Base-by-base conservation (phyloP, 257 asterid species). In the Sherardia arvensis region DNA sequence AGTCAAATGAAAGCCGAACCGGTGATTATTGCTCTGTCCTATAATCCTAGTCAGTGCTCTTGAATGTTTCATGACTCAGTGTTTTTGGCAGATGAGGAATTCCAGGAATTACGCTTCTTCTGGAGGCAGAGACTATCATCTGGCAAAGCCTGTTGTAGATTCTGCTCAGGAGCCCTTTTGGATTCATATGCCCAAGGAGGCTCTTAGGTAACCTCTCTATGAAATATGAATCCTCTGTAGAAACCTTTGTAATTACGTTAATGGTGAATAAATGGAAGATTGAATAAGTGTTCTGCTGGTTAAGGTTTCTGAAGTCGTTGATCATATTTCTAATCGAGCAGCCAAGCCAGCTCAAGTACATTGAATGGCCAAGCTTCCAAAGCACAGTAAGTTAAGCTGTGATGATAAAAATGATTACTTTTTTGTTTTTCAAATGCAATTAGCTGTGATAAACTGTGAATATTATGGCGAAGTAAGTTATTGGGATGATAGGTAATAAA, bases 251-350 rank as follows among this genome's bases (percentile, higher is more conserved):
- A 38, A 18, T 38, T 36, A 36, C 45, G 45, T 33, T 33, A 38
- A 34, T 4, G 53, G 28, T 32, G 49, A 54, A 29, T 36, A 12
- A 21, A 14, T 7, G 34, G n/a, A n/a, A 29, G 47, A 7, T 32
- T 65, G 30, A 45, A 47, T 36, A 53, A 51, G 51, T 26, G 58
- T 4, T 4, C 21, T 64, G 49, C 64, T 58, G 25, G 45, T 57
- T 69, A 77, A 92, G 97, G 90, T 66, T 72, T 25, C n/a, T 70
- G 66, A 86, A 77, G 73, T 63, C 75, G 49, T 23, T 80, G 54
- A 5, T 70, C 5, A 11, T 4, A 47, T 80, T 80, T 75, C 74
- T 80, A 15, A 69, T 48, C 56, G 77, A 80, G 74, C 85, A 80
- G 73, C 85, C 85, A 29, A 66, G 73, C 55, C 85, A 80, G 78